These are phyloP conservation scores for Colletotrichum eremochloae DNA, from an alignment of 2,329 filamentous ascomycete species.

Conservation along the genomic window DNA sequence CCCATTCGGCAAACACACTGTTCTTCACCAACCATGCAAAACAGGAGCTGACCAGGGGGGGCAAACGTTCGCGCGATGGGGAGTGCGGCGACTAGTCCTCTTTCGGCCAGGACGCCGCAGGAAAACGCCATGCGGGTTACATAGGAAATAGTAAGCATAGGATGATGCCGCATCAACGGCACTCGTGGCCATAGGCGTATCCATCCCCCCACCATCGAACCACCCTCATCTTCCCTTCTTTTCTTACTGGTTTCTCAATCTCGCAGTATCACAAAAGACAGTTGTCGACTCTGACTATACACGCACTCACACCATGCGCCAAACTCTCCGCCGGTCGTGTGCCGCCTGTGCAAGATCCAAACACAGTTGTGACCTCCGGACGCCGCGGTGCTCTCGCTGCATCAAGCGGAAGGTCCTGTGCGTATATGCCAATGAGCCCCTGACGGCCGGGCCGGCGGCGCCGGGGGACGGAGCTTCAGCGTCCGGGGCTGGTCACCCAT, in stretches of 20 bases:
- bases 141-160: slow-evolving; percentile 1
- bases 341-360: slow-evolving; percentile 68
- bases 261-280: neutral
- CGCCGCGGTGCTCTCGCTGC: slow-evolving; percentile 68
- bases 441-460: slow-evolving; percentile 48
- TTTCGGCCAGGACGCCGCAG: slow-evolving; percentile 13
- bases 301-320: slow-evolving; percentile 58
- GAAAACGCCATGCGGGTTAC: neutral
- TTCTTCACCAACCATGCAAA: slow-evolving; percentile 4
- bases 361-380: slow-evolving; percentile 67
- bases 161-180: neutral
- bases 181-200: neutral
- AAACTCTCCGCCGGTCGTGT: slow-evolving; percentile 70
- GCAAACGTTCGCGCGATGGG: neutral
- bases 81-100: slow-evolving; percentile 35
- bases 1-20: slow-evolving; percentile 41
- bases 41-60: slow-evolving; percentile 1
- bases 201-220: neutral
- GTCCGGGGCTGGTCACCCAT: slow-evolving; percentile 7
- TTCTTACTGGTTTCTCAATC: neutral
- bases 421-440: slow-evolving; percentile 67
- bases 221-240: neutral
- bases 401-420: slow-evolving; percentile 61
- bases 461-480: slow-evolving; percentile 2
- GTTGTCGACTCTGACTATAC: neutral